Percentiles rank a stretch among this genome's conserved stretches.
phyloP scores from a whole-genome alignment of 106 monocot species.

The Gastrodia elata region DNA sequence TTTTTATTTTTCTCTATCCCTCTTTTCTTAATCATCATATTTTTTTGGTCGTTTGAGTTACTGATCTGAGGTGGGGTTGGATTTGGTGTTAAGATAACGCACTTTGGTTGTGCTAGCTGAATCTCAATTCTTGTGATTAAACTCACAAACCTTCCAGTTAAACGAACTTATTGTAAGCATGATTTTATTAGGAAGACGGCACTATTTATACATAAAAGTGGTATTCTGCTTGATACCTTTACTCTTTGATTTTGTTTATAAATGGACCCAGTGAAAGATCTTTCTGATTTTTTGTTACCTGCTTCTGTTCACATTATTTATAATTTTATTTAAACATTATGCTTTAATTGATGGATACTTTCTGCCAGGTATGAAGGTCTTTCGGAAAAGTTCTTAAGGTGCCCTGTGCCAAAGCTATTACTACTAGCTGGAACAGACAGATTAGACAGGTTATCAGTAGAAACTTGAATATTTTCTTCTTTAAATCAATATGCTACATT shows the following conservation, averaged over 20 bases:
- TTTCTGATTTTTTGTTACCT: not conserved
- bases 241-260: not conserved
- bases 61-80: not conserved
- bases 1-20: not conserved
- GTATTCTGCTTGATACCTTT: not conserved
- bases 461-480: not conserved
- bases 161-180: not conserved
- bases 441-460: slow-evolving; percentile 70
- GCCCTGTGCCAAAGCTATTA: slow-evolving; percentile 73
- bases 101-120: not conserved
- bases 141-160: too few relatives aligned
- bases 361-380: slow-evolving; percentile 88
- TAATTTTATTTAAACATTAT: not conserved
- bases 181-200: not conserved
- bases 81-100: not conserved
- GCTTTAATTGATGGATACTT: not conserved
- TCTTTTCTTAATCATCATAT: not conserved
- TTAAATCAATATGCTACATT: not conserved
- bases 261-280: not conserved
- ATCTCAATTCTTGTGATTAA: too few relatives aligned
- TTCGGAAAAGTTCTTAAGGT: slow-evolving; percentile 85
- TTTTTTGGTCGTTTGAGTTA: not conserved
- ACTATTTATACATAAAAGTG: not conserved
- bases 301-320: not conserved
- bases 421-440: slow-evolving; percentile 98